Base-by-base conservation (phyloP, 179 eudicot genomes). In the Vitellaria paradoxa region DNA sequence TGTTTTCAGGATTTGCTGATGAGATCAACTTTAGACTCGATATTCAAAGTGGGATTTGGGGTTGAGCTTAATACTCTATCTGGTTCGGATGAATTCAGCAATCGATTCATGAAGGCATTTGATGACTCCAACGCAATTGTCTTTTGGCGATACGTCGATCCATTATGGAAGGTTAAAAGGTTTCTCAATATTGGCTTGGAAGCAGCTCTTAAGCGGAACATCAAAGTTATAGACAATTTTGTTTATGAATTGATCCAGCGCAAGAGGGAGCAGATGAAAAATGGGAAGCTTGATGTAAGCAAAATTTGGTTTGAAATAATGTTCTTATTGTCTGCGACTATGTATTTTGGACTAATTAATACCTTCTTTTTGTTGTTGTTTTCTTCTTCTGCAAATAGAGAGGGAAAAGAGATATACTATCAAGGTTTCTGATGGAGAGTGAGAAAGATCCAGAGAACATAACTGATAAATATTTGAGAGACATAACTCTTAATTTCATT, bases 131-230 rank as follows among this genome's bases (percentile, higher is more conserved):
- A 77, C 62, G 66, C 17, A 30, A 60, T 79, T 5, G 68, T 64
- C 7, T 80, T 30, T 55, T 66, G 79, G 79, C 70, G 85, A 60
- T 85, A 67, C n/a, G 81, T 80, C 15, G 87, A 85, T 80, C 7
- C 81, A 18, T 60, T 74, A 5, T 82, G 87, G 87, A 79, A 70
- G 65, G 23, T 79, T 2, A 85, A 77, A 47, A 76, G 85, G 60
- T 82, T 55, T 75, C 75, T 85, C 3, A 82, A 82, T 73, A 77
- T 82, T 50, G 87, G 87, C 30, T 60, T 18, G 15, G 87, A 85
- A 70, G 78, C 76, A 18, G 42, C n/a, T 40, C 75, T 85, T 17
- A 79, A 79, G 81, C 45, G 74, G 18, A 73, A 77, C 75, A 74
- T 85, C 46, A 47, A 76, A 66, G 46, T 82, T 18, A 67, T 85